phyloP scores from a whole-genome alignment of 495 filamentous ascomycete genomes.

The Neurospora hispaniola region DNA sequence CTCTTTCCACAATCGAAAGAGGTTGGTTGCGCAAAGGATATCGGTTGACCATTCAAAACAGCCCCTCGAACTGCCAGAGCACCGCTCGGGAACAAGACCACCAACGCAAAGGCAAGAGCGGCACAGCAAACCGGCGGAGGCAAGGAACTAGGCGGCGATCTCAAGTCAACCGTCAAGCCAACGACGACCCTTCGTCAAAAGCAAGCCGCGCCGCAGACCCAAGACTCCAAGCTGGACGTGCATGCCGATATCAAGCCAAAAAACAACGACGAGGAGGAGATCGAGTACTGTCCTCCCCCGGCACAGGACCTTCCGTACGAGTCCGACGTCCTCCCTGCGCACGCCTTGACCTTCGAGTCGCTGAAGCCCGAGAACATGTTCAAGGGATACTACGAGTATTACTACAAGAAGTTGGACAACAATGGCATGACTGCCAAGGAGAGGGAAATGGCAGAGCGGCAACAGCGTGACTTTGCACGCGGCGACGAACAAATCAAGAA shows the following conservation, averaged over 20 bases:
- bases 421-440: slow-evolving; percentile 55
- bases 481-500: slow-evolving; percentile 49
- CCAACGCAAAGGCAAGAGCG: slow-evolving; percentile 76
- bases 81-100: slow-evolving; percentile 85
- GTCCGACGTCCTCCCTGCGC: slow-evolving; percentile 63
- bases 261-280: slow-evolving; percentile 46
- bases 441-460: slow-evolving; percentile 48
- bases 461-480: slow-evolving; percentile 39
- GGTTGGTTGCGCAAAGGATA: slow-evolving; percentile 38
- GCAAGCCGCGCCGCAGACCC: slow-evolving; percentile 33
- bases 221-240: slow-evolving; percentile 35
- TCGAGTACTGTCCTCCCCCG: slow-evolving; percentile 38
- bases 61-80: slow-evolving; percentile 59
- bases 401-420: slow-evolving; percentile 54
- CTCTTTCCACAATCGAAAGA: slow-evolving; percentile 13
- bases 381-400: slow-evolving; percentile 53
- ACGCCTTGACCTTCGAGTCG: slow-evolving; percentile 36
- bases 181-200: slow-evolving; percentile 25
- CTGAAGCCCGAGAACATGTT: slow-evolving; percentile 54
- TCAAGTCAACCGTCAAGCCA: slow-evolving; percentile 30
- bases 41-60: slow-evolving; percentile 26
- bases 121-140: slow-evolving; percentile 44
- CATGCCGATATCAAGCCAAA: slow-evolving; percentile 24
- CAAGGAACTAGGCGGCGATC: slow-evolving; percentile 29
- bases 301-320: slow-evolving; percentile 57